Base-by-base conservation (phyloP, 352 stramenopile genomes). In the Phytophthora ohioensis region DNA sequence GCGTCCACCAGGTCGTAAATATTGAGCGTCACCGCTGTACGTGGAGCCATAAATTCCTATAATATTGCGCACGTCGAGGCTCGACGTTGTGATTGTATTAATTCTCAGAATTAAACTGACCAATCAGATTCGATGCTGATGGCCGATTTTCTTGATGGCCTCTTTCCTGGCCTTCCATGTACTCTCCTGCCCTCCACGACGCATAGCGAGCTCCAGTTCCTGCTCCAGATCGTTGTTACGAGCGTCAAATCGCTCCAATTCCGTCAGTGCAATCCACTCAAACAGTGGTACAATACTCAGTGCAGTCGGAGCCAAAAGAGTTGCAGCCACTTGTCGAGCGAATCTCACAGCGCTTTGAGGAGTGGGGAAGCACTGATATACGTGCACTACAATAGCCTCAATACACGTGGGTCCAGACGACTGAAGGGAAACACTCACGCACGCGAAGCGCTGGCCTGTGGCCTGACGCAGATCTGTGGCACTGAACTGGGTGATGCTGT, bases 1-100 rank as follows among this genome's bases (percentile, higher is more conserved):
- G 85, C 86, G 42, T 96, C 90, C 48, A 84, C 89, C 45, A 98
- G 80, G 82, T 98, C 94, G 77, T 98, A 98, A 17, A 98, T 69
- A 78, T 98, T 97, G 52, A 98, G 78, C 49, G 82, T 76, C 67
- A 98, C 90, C 60, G 85, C 64, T 67, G 91, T 91, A 2, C 81
- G 80, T 17, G 78, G 77, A 17, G 75, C 67, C 83, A 92, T 91
- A 3, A 43, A 31, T 55, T 38, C 39, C 11, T 4, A 45, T 7
- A 15, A n/a, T 17, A 45, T 27, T 27, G 21, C 21, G 21, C 21
- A 27, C 21, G 21, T 27, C 21, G 21, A 27, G 21, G 21, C 21
- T 27, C 21, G 21, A 27, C 21, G 21, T 27, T 27, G 21, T 27
- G 21, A 27, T 27, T 27, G 21, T 27, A 27, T 27, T 27, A 27